Evolutionary conservation across 1,284 basidiomycete species (phyloP).

Genomic region (Neonothopanus nambi): DNA sequence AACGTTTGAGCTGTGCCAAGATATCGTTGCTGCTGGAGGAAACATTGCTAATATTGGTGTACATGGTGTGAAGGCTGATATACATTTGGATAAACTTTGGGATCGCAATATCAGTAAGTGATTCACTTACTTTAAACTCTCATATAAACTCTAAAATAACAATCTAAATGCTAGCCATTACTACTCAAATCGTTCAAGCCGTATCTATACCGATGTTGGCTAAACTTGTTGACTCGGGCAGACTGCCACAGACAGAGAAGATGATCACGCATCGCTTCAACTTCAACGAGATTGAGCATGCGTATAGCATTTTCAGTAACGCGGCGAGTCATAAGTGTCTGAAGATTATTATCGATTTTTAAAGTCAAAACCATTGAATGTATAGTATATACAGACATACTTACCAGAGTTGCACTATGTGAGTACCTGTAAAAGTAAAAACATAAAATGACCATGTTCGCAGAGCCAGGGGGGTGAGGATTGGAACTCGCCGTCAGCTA

Average conservation of each 20-base stretch:
- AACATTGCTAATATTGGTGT: slow-evolving; percentile 29
- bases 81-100: slow-evolving; percentile 29
- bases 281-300: slow-evolving; percentile 22
- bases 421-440: too few species aligned
- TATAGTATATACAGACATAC: too few species aligned
- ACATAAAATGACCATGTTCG: too few species aligned
- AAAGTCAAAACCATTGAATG: too few species aligned
- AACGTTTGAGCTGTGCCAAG: slow-evolving; percentile 27
- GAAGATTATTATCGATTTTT: slow-evolving; percentile 26
- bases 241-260: slow-evolving; percentile 15
- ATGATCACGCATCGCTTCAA: slow-evolving; percentile 24
- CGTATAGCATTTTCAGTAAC: slow-evolving; percentile 23
- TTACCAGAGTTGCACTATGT: too few species aligned
- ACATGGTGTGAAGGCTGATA: slow-evolving; percentile 25
- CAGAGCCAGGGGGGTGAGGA: too few species aligned
- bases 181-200: slow-evolving; percentile 24
- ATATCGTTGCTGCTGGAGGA: slow-evolving; percentile 25
- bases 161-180: slow-evolving; percentile 17
- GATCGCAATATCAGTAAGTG: slow-evolving; percentile 21
- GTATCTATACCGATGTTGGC: slow-evolving; percentile 23
- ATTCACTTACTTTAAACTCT: not conserved
- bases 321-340: slow-evolving; percentile 24
- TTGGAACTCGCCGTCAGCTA: too few species aligned
- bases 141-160: not conserved
- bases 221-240: slow-evolving; percentile 23